Percentiles rank a stretch among this genome's conserved stretches.
Conservation (phyloP, 345 rosid genomes). For the Bruguiera sexangula region DNA sequence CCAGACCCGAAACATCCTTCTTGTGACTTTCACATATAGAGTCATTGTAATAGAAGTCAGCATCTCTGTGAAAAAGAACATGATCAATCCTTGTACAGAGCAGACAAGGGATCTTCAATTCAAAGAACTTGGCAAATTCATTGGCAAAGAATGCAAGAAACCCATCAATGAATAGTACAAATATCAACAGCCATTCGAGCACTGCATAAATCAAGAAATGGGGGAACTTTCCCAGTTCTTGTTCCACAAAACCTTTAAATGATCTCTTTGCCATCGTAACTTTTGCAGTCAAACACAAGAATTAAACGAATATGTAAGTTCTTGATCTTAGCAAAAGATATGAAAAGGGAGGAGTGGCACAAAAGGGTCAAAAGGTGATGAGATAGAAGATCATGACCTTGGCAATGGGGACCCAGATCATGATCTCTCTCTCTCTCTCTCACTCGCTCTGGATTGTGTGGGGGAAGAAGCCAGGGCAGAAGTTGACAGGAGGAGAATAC, state of each 20-base stretch:
- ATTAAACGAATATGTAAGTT: background rate
- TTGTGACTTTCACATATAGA: slow-evolving; percentile 73
- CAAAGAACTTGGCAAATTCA: slow-evolving; percentile 72
- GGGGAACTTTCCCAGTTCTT: slow-evolving; percentile 68
- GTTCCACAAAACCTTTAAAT: slow-evolving; percentile 54
- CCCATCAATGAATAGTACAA: slow-evolving; percentile 64
- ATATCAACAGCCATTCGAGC: slow-evolving; percentile 75
- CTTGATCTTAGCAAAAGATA: background rate
- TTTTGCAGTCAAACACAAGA: slow-evolving; percentile 12
- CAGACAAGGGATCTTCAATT: slow-evolving; percentile 73
- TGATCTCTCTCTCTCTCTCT: slow-evolving; percentile 36
- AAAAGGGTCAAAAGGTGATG: slow-evolving; percentile 17
- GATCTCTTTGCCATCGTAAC: slow-evolving; percentile 53
- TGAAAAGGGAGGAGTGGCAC: too few relatives aligned
- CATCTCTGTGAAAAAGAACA: slow-evolving; percentile 39
- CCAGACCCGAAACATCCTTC: slow-evolving; percentile 72
- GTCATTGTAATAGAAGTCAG: slow-evolving; percentile 70
- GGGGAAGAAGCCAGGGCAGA: slow-evolving; percentile 14
- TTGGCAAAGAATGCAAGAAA: slow-evolving; percentile 57
- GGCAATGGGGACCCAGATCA: slow-evolving; percentile 38
- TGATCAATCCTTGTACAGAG: slow-evolving; percentile 84
- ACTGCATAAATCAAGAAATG: slow-evolving; percentile 57
- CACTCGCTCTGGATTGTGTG: slow-evolving; percentile 1
- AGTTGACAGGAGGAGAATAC: slow-evolving; percentile 1
- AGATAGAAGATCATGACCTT: slow-evolving; percentile 50